Base-by-base conservation (phyloP, 805 yeast species). In the Monosporozyma aerobia region DNA sequence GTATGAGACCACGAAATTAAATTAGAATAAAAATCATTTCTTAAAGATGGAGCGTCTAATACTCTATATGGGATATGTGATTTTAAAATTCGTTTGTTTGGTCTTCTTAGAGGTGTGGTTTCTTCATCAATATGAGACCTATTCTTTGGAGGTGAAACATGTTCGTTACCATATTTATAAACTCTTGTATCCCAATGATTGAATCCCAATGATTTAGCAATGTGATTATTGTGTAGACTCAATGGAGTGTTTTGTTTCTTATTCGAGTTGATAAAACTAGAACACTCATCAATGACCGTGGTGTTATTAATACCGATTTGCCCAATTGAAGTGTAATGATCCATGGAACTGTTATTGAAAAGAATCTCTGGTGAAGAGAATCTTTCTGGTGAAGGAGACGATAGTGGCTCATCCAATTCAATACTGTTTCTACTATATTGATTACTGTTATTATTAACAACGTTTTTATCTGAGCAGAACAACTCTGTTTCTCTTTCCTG, bases 21-120 rank as follows among this genome's bases (percentile, higher is more conserved):
- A 61, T 86, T 86, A 1, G 87, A 77, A 66, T 88, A 89, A 62
- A 82, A 88, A 63, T 89, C 95, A 64, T 87, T 83, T 55, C 84
- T 70, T 51, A 88, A 65, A 2, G 81, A 80, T 0, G 90, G 90
- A 0, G 94, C 90, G 62, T 80, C 84, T 19, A 83, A 65, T 0
- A 81, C 80, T 54, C 77, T 73, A 56, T 67, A 78, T 0, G 83
- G 79, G 19, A 69, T 67, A 25, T 70, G 73, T 2, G 75, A 63
- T 50, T 66, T 68, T 7, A 70, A 43, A 13, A 5, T 55, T 35
- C 63, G 59, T 48, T 64, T 65, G 51, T 62, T 60, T 8, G 59
- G 63, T 51, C 63, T 58, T 27, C 50, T 23, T 11, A 44, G 29
- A n/a, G 47, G 47, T 6, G 47, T 29, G 5, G 19, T 19, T 19